Percentiles rank a stretch among this genome's conserved stretches.
Evolutionary conservation across 2,329 filamentous ascomycete species (phyloP).

Genomic region (Hyphodiscus sp.): DNA sequence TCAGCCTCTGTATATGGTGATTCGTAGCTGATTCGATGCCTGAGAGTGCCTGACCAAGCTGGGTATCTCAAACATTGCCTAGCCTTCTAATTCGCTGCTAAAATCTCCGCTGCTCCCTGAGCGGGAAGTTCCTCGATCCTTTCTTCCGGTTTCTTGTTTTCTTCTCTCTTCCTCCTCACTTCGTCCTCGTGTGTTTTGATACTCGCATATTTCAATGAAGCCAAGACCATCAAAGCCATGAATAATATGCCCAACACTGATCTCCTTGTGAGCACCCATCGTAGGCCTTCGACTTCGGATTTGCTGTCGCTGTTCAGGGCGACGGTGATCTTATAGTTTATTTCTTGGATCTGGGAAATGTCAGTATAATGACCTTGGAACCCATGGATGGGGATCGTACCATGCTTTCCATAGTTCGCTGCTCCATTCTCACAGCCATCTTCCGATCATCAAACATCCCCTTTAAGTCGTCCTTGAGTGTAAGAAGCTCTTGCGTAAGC

Average conservation of each 20-base stretch:
- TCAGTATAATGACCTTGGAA: constrained; percentile 1
- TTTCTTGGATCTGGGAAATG: constrained; percentile 66
- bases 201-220: constrained; percentile 53
- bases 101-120: constrained; percentile 49
- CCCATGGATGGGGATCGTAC: constrained; percentile 35
- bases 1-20: not conserved
- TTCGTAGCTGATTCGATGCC: not conserved
- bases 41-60: not conserved
- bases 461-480: constrained; percentile 83
- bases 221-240: constrained; percentile 56
- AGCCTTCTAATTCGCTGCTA: constrained; percentile 45
- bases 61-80: not conserved
- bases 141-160: constrained; percentile 34
- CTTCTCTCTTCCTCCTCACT: constrained; percentile 24
- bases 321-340: constrained; percentile 95
- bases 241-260: constrained; percentile 60
- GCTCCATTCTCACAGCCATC: constrained; percentile 84
- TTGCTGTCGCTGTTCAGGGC: constrained; percentile 83
- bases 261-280: constrained; percentile 72
- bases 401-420: constrained; percentile 74
- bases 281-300: constrained; percentile 82
- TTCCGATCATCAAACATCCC: constrained; percentile 95
- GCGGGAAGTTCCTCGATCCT: constrained; percentile 36
- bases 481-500: constrained; percentile 74
- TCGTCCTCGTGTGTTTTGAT: constrained; percentile 36